Base-by-base conservation (phyloP, 1,139 yeast species). In the Spathaspora sp. region DNA sequence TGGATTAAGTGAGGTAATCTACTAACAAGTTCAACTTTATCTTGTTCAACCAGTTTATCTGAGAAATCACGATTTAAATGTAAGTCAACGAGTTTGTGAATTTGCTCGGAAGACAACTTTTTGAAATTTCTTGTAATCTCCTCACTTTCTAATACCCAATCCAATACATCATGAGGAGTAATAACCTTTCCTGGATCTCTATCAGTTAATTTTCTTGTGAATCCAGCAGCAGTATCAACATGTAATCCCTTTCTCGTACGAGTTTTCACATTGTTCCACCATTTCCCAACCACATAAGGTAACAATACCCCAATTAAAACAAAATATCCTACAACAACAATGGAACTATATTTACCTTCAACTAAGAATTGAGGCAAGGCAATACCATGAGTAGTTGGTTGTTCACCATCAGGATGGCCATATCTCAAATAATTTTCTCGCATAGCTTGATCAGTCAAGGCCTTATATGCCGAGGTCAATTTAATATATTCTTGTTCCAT, bases 401-500 rank as follows among this genome's bases (percentile, higher is more conserved):
- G 97, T 43, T 96, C 97, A 37, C 99, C 99, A 68, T 95, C 99
- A 6, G 99, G 99, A 63, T 95, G 96, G 41, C 99, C 99, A 60
- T 85, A 93, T 58, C 81, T 84, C 60, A 86, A 72, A 63, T 80
- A 91, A 64, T 95, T 95, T 54, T 87, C 89, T 58, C 84, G 84
- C 9, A 90, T 83, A 29, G 76, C 81, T 55, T 89, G 97, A 66
- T 95, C 99, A 10, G 99, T 95, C 55, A 95, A 78, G 0, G 99
- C 89, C 66, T 90, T 88, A 68, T 95, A 90, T 24, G 99, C 99
- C 66, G 89, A 87, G 50, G 90, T 86, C 59, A 95, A 86, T 55
- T 81, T 76, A 41, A 91, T 95, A 65, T 82, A 93, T 44, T 80
- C 80, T 47, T 85, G 82, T 65, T 93, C 97, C 67, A 87, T 74